phyloP scores from a whole-genome alignment of 371 early-diverging fungal genomes.

The Smittium mucronatum region DNA sequence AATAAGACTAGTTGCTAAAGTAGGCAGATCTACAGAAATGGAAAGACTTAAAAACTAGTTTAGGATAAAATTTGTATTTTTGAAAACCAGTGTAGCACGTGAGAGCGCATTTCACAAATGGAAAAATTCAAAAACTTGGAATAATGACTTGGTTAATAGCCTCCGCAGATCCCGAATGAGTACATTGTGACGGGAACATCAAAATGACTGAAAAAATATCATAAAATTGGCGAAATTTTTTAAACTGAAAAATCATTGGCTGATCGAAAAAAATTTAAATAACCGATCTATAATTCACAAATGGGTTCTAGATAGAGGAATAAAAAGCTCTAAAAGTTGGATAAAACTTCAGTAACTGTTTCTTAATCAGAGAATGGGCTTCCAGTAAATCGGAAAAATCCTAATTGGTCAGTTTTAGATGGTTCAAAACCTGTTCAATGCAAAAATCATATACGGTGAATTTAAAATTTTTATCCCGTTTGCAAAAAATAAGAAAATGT shows the following conservation, averaged over 20 bases:
- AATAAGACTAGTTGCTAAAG: not conserved
- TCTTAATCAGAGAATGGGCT: not conserved
- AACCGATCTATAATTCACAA: not conserved
- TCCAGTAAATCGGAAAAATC: not conserved
- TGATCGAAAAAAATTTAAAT: not conserved
- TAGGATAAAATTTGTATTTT: not conserved
- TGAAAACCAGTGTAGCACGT: not conserved
- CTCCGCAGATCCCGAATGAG: not conserved
- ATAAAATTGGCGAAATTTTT: not conserved
- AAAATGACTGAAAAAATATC: not conserved
- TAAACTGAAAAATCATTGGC: not conserved
- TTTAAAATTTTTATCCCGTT: no score
- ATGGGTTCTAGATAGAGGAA: not conserved
- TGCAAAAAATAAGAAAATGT: no score
- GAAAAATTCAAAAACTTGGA: conserved; percentile 4
- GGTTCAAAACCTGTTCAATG: no score
- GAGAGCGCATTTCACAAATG: not conserved
- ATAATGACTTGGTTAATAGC: not conserved
- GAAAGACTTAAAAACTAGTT: not conserved
- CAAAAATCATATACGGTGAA: no score
- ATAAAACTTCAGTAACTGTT: not conserved
- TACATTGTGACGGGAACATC: not conserved
- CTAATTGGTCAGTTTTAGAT: no score
- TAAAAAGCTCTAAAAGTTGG: not conserved
- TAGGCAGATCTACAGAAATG: not conserved